A percentile compares a stretch with the other conserved stretches of the same genome.
phyloP scores from a whole-genome alignment of 495 filamentous ascomycete species.

The Aspergillus cavernicola region DNA sequence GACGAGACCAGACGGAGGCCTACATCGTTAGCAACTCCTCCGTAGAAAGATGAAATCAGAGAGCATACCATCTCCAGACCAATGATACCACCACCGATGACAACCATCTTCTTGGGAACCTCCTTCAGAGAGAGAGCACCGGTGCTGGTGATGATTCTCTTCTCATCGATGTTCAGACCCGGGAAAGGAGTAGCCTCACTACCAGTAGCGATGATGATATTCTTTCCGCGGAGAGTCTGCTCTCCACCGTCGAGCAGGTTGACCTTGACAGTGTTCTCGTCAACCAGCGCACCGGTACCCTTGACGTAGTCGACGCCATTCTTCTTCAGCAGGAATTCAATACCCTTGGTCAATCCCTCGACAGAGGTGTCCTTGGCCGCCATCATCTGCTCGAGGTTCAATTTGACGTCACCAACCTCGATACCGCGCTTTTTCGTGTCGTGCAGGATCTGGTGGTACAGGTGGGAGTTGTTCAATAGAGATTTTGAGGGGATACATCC shows the following conservation, averaged over 20 bases:
- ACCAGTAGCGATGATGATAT: constrained; percentile 96
- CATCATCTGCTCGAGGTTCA: constrained; percentile 94
- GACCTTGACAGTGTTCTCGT: constrained; percentile 89
- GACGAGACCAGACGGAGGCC: constrained; percentile 93
- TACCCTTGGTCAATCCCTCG: constrained; percentile 85
- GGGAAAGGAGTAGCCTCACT: constrained; percentile 95
- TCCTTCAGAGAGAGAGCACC: constrained; percentile 84
- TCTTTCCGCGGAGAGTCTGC: constrained; percentile 79
- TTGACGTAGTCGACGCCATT: constrained; percentile 97
- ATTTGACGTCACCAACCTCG: constrained; percentile 91
- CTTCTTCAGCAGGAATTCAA: constrained; percentile 98
- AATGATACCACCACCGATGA: constrained; percentile 98
- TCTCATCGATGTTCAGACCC: constrained; percentile 92
- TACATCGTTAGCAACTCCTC: constrained; percentile 11
- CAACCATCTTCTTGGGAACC: constrained; percentile 95
- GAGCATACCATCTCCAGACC: constrained; percentile 86
- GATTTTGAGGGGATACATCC: constrained; percentile 99
- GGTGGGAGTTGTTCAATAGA: constrained; percentile 97
- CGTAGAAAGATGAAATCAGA: not conserved
- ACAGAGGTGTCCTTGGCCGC: constrained; percentile 96
- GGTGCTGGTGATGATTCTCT: constrained; percentile 93
- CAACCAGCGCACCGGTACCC: constrained; percentile 80
- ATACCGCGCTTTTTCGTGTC: constrained; percentile 97
- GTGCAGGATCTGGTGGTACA: constrained; percentile 96
- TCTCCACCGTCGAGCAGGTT: constrained; percentile 88